Percentiles rank a stretch among this genome's conserved stretches.
These are phyloP conservation scores for Penicillium antarcticum DNA, from an alignment of 495 filamentous ascomycete genomes.

Conservation along the genomic window DNA sequence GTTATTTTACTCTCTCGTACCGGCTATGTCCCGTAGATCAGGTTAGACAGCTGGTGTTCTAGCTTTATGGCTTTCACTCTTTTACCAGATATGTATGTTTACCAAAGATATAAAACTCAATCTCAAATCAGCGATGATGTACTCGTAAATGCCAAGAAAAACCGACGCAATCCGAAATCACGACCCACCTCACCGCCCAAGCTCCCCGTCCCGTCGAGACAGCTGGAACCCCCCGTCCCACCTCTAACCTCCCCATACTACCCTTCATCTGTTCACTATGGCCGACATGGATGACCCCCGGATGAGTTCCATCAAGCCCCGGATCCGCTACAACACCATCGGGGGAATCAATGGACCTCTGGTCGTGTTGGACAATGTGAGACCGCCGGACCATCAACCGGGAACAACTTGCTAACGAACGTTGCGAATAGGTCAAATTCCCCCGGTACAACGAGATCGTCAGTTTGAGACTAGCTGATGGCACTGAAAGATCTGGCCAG, in stretches of 20 bases:
- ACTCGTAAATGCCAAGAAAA: too few relatives aligned
- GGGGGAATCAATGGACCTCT: conserved; percentile 96
- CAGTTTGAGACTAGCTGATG: conserved; percentile 91
- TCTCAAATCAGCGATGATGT: too few relatives aligned
- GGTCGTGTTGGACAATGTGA: conserved; percentile 93
- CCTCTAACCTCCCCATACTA: conserved; percentile 15
- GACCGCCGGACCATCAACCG: conserved; percentile 12
- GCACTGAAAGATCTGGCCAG: conserved; percentile 87
- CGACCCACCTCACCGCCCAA: conserved; percentile 28
- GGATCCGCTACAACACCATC: conserved; percentile 96
- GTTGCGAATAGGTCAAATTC: conserved; percentile 75
- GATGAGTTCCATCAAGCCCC: conserved; percentile 77
- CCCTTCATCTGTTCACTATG: conserved; percentile 40
- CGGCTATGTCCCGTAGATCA: too few relatives aligned
- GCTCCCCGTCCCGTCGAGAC: conserved; percentile 20
- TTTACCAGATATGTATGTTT: too few relatives aligned
- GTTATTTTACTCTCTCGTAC: neutral
- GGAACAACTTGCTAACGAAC: conserved; percentile 8
- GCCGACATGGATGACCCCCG: conserved; percentile 67
- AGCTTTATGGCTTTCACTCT: too few relatives aligned
- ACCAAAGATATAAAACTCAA: too few relatives aligned
- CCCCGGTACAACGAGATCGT: conserved; percentile 98
- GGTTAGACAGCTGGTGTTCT: too few relatives aligned
- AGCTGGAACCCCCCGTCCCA: conserved; percentile 26
- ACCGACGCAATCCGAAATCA: conserved; percentile 9